These are phyloP conservation scores for Apophysomyces elegans DNA, from an alignment of 371 early-diverging fungal genomes.

Conservation along the genomic window DNA sequence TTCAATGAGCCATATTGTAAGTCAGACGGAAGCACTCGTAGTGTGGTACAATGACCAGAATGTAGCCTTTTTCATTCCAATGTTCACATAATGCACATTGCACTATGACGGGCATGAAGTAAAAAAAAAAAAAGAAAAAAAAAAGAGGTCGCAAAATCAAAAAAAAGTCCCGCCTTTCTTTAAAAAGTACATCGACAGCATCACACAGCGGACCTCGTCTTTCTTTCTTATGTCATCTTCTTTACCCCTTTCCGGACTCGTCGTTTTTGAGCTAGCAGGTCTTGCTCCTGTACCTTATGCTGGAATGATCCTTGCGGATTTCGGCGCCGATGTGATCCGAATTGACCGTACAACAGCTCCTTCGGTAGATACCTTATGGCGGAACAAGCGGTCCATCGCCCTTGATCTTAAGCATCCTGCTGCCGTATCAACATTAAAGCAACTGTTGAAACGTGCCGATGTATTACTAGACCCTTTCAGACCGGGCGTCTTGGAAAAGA, in stretches of 20 bases:
- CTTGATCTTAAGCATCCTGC: slow-evolving; percentile 64
- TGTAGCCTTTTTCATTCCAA: no score
- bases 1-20: no score
- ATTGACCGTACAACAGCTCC: slow-evolving; percentile 57
- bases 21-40: no score
- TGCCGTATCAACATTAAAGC: slow-evolving; percentile 51
- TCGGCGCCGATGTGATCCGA: slow-evolving; percentile 78
- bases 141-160: neutral
- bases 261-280: slow-evolving; percentile 77
- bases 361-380: slow-evolving; percentile 44
- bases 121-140: neutral
- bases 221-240: slow-evolving; percentile 13
- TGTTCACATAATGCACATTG: neutral
- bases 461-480: slow-evolving; percentile 80
- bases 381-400: slow-evolving; percentile 73
- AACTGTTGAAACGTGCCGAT: slow-evolving; percentile 60
- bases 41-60: no score
- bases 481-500: slow-evolving; percentile 75
- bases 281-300: slow-evolving; percentile 79
- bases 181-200: neutral
- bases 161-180: slow-evolving; percentile 8
- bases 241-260: slow-evolving; percentile 58
- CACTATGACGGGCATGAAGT: no score
- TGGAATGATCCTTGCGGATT: slow-evolving; percentile 74
- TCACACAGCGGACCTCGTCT: neutral